Conservation (phyloP, 225 moss, liverwort and hornwort species). For the Sphagnum contortum region DNA sequence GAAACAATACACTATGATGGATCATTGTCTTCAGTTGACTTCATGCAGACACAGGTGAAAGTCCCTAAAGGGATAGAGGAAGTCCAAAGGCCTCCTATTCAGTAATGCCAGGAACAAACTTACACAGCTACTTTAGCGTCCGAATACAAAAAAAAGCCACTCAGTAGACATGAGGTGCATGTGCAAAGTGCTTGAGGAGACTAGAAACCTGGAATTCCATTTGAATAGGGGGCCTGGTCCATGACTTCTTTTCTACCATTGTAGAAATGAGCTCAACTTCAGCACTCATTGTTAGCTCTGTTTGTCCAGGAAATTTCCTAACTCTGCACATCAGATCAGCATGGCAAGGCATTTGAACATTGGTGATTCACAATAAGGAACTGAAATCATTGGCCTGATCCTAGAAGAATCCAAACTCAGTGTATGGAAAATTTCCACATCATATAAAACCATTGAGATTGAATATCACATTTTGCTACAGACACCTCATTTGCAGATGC, state of each 20-base stretch:
- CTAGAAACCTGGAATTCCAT: conserved; percentile 92
- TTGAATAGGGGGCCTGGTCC: conserved; percentile 97
- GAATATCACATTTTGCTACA: not conserved
- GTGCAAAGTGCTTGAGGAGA: too few species aligned
- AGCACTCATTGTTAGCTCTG: conserved; percentile 97
- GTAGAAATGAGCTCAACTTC: conserved; percentile 98
- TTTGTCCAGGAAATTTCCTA: conserved; percentile 94
- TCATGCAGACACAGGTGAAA: too few species aligned
- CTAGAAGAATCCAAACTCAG: not conserved
- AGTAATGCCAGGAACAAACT: too few species aligned
- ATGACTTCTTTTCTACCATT: conserved; percentile 95
- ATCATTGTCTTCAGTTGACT: too few species aligned
- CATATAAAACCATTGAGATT: not conserved
- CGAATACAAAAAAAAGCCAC: too few species aligned
- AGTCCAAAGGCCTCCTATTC: too few species aligned
- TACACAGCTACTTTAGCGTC: too few species aligned
- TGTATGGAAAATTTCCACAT: too few species aligned
- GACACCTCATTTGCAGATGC: not conserved
- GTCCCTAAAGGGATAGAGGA: too few species aligned
- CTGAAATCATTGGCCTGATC: not conserved
- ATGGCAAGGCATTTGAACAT: not conserved
- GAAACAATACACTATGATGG: not conserved
- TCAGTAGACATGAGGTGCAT: too few species aligned
- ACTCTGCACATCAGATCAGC: conserved; percentile 41
- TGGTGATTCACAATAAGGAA: too few species aligned